Evolutionary conservation across 2,329 filamentous ascomycete species (phyloP).

Genomic region (Claviceps sorghi): DNA sequence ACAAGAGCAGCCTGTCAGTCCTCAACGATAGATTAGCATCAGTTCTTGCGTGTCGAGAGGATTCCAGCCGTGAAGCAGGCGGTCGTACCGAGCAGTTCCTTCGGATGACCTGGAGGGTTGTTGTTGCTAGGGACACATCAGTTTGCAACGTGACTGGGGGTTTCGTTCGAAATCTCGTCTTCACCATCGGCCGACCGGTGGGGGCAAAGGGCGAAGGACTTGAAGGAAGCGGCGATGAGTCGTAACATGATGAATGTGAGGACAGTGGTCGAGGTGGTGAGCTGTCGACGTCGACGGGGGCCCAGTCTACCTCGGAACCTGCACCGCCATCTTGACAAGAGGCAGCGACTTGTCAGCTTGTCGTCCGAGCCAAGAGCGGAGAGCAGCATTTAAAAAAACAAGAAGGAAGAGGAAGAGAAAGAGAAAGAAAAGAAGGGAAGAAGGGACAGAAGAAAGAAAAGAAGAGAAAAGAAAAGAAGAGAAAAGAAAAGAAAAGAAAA

Average conservation of each 20-base stretch:
- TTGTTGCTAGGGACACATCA: constrained; percentile 17
- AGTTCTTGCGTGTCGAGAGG: neutral
- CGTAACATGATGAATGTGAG: constrained; percentile 9
- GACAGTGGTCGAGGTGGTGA: constrained; percentile 19
- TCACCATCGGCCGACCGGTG: constrained; percentile 38
- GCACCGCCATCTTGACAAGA: constrained; percentile 30
- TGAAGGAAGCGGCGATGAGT: constrained; percentile 28
- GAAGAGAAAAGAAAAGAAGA: neutral
- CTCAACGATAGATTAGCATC: neutral
- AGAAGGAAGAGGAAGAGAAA: neutral
- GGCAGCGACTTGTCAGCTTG: neutral
- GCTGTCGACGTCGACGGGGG: constrained; percentile 23
- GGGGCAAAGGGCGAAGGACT: constrained; percentile 41
- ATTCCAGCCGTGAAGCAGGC: neutral
- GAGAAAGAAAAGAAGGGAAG: neutral
- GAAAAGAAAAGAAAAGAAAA: neutral
- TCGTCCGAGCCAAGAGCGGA: neutral
- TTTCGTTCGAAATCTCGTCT: constrained; percentile 37
- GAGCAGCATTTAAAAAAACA: neutral
- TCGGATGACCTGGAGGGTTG: constrained; percentile 30
- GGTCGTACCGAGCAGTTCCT: constrained; percentile 36
- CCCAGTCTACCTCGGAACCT: constrained; percentile 32
- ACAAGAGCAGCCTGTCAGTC: constrained; percentile 49
- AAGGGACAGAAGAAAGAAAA: neutral
- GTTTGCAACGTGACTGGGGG: constrained; percentile 29